Percentiles rank a stretch among this genome's conserved stretches.
These are phyloP conservation scores for Penicillium sclerotiorum DNA, from an alignment of 2,329 filamentous ascomycete species.

Conservation along the genomic window DNA sequence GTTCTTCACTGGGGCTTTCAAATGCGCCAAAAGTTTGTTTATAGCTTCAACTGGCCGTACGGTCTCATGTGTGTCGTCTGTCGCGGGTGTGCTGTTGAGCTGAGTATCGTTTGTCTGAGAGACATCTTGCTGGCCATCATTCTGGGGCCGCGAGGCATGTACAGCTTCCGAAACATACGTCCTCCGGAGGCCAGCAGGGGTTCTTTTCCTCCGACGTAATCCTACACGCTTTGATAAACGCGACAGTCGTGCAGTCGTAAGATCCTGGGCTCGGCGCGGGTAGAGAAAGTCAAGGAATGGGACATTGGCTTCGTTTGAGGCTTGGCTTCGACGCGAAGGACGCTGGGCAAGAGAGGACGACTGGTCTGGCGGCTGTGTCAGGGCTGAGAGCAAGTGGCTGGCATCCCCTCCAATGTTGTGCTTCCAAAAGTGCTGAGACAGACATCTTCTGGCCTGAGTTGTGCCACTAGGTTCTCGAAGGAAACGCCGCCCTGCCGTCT, in stretches of 20 bases:
- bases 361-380: slow-evolving; percentile 28
- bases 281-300: slow-evolving; percentile 46
- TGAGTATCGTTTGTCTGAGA: too few relatives aligned
- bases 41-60: slow-evolving; percentile 14
- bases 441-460: slow-evolving; percentile 39
- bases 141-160: slow-evolving; percentile 1
- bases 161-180: slow-evolving; percentile 30
- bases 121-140: too few relatives aligned
- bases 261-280: slow-evolving; percentile 33
- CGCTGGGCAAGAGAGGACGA: slow-evolving; percentile 18
- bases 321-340: slow-evolving; percentile 12
- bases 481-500: slow-evolving; percentile 52
- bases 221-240: slow-evolving; percentile 26
- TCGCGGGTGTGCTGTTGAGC: neutral
- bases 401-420: slow-evolving; percentile 33
- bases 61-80: neutral
- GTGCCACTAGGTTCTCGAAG: slow-evolving; percentile 43
- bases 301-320: slow-evolving; percentile 21
- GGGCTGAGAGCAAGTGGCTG: slow-evolving; percentile 37
- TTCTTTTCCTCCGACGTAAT: slow-evolving; percentile 32
- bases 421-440: slow-evolving; percentile 42
- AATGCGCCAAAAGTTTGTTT: slow-evolving; percentile 12
- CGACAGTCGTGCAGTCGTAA: slow-evolving; percentile 24
- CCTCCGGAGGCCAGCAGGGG: slow-evolving; percentile 24
- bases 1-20: slow-evolving; percentile 19